Percentiles rank a stretch among this genome's conserved stretches.
Evolutionary conservation across 2,329 filamentous ascomycete genomes (phyloP).

Genomic region (Microsporum ferrugineum): DNA sequence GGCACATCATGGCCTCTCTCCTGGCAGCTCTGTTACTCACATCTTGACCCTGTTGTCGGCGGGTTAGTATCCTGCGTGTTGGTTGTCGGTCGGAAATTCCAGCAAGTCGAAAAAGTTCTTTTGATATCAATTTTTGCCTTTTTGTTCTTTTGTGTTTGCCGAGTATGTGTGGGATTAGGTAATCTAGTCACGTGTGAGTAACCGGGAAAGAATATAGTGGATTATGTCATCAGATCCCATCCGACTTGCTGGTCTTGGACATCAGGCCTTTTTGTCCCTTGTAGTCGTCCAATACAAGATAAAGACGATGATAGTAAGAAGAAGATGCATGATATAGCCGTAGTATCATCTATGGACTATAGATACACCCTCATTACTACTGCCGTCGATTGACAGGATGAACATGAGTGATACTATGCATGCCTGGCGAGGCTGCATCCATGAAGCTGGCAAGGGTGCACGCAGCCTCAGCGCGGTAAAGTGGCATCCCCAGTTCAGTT

Average conservation of each 20-base stretch:
- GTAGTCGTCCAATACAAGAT: too few relatives aligned
- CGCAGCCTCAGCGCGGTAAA: too few relatives aligned
- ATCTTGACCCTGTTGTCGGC: slow-evolving; percentile 39
- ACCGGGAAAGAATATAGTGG: neutral
- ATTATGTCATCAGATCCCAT: neutral
- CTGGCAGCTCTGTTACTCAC: slow-evolving; percentile 21
- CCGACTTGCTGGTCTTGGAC: too few relatives aligned
- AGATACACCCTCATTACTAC: too few relatives aligned
- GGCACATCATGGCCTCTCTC: neutral
- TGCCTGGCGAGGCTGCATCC: neutral
- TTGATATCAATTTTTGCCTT: slow-evolving; percentile 2
- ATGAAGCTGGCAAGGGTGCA: neutral
- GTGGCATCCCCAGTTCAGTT: too few relatives aligned
- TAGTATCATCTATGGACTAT: too few relatives aligned
- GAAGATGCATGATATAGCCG: too few relatives aligned
- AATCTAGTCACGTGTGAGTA: slow-evolving; percentile 1
- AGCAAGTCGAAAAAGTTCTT: slow-evolving; percentile 18
- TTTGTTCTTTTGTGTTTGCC: slow-evolving; percentile 11
- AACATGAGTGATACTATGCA: too few relatives aligned
- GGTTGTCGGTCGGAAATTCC: slow-evolving; percentile 14
- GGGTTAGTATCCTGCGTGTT: slow-evolving; percentile 35
- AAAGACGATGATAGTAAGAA: too few relatives aligned
- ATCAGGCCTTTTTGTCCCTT: too few relatives aligned
- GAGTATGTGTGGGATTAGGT: slow-evolving; percentile 13
- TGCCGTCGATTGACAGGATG: too few relatives aligned